Evolutionary conservation across 148 eudicot genomes (phyloP).

Genomic region (Nepenthes mirabilis): DNA sequence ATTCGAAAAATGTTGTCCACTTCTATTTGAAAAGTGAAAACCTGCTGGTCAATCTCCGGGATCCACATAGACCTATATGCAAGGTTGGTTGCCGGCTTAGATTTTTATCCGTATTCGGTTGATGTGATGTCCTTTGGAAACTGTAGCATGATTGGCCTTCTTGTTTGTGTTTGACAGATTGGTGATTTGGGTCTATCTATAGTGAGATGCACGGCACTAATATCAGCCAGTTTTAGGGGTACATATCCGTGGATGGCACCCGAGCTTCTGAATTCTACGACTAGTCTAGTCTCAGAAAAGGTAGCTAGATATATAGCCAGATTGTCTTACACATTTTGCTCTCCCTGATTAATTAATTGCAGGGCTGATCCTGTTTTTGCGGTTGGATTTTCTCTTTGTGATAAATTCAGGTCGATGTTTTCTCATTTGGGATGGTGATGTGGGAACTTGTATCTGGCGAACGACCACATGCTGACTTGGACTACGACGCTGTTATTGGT

Average conservation of each 20-base stretch:
- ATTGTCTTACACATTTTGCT: background rate
- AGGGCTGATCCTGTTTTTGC: background rate
- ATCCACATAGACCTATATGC: slow-evolving; percentile 90
- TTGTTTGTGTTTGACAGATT: slow-evolving; percentile 1
- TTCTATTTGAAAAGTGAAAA: slow-evolving; percentile 95
- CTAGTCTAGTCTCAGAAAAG: slow-evolving; percentile 11
- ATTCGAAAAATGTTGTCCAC: slow-evolving; percentile 85
- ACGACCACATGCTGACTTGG: slow-evolving; percentile 5
- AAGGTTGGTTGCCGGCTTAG: slow-evolving; percentile 43
- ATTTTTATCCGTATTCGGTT: background rate
- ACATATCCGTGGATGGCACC: slow-evolving; percentile 12
- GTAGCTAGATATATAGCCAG: background rate
- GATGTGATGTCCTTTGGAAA: background rate
- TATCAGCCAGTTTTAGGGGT: slow-evolving; percentile 8
- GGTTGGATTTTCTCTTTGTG: background rate
- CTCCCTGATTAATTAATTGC: background rate
- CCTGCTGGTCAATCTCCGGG: slow-evolving; percentile 91
- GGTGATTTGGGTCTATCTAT: slow-evolving; percentile 12
- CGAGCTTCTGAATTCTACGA: slow-evolving; percentile 9
- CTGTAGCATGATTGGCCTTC: background rate
- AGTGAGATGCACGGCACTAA: slow-evolving; percentile 7
- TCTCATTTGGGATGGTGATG: slow-evolving; percentile 11
- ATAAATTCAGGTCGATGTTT: slow-evolving; percentile 11
- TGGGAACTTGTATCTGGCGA: slow-evolving; percentile 10
- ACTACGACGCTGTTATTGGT: slow-evolving; percentile 9